Evolutionary conservation across 176 grass and related monocot species (phyloP), one percentile per base, ranked within the genome.

Genomic region (Aegilops umbellulata): DNA sequence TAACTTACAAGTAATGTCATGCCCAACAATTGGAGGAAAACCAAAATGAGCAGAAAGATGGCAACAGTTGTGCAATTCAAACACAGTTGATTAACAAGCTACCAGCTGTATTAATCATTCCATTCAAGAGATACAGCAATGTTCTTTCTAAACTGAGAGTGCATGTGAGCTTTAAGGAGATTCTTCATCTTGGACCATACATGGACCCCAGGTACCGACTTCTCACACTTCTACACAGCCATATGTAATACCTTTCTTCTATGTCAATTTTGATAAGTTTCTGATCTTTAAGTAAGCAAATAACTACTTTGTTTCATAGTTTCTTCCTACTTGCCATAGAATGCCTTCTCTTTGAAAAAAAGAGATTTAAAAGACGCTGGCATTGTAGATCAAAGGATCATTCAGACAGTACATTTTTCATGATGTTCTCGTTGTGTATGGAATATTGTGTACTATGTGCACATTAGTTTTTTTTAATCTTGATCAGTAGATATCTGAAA

Each of bases 131-230:
- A 86, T 92, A 85, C 60, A 23, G 3, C 26, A 2, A 53, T 20
- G 16, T 6, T 68, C 73, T 68, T 65, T 80, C 69, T 82, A 95
- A 98, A 84, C 29, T 87, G 35, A 78, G 22, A 58, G 91, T 78
- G 4, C 83, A 81, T 83, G 88, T 95, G 42, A 90, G 79, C 38
- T 98, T 91, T 75, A 71, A 92, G 17, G 91, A 98, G 82, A 82
- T 66, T 27, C 88, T 98, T 78, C 88, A 95, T 75, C 44, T 95
- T 27, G 89, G 57, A 69, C 86, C 27, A 23, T 98, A 83, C 74
- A 67, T 95, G 69, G 85, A 92, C 38, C 42, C 55, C 32, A 98
- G 95, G 95, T 98, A 98, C 35, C 22, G 77, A 34, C 60, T 44
- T 42, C 77, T 42, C 16, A 63, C 27, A 31, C 1, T 60, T 89